phyloP scores from a whole-genome alignment of 129 eudicot genomes.

The Pittosporum tobira region DNA sequence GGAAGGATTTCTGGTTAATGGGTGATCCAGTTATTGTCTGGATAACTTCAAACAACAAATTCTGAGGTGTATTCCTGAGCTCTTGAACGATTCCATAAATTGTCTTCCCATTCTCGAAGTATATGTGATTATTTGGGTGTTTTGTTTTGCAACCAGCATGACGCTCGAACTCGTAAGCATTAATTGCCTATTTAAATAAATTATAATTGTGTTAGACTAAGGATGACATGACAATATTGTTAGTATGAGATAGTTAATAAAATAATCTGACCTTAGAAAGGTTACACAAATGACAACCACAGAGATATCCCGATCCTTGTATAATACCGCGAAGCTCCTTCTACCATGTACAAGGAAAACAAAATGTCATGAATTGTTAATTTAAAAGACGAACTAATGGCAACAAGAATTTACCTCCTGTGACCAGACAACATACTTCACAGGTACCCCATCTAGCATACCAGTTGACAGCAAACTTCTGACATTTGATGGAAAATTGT shows the following conservation, averaged over 20 bases:
- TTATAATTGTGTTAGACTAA: slow-evolving; percentile 15
- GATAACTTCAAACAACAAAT: slow-evolving; percentile 49
- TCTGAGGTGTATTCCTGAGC: slow-evolving; percentile 54
- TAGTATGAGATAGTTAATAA: neutral
- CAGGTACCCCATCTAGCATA: slow-evolving; percentile 53
- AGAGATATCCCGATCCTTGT: slow-evolving; percentile 52
- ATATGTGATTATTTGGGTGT: slow-evolving; percentile 70
- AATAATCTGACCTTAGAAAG: slow-evolving; percentile 39
- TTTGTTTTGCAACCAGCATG: slow-evolving; percentile 68
- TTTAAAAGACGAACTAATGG: slow-evolving; percentile 13
- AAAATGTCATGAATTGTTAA: slow-evolving; percentile 17
- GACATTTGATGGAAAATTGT: slow-evolving; percentile 58
- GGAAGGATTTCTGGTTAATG: slow-evolving; percentile 55
- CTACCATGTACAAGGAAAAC: slow-evolving; percentile 28
- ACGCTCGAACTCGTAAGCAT: slow-evolving; percentile 66
- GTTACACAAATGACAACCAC: slow-evolving; percentile 51
- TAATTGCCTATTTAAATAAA: slow-evolving; percentile 35
- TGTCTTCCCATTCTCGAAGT: slow-evolving; percentile 62
- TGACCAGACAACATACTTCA: slow-evolving; percentile 66
- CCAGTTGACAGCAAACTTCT: slow-evolving; percentile 59
- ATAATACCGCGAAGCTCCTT: slow-evolving; percentile 56
- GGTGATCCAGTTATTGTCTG: slow-evolving; percentile 64
- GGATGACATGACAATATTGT: neutral
- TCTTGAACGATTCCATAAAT: slow-evolving; percentile 62
- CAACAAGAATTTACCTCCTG: slow-evolving; percentile 40